Base-by-base conservation (phyloP, 768 basidiomycete genomes). In the Rhodotorula taiwanensis region DNA sequence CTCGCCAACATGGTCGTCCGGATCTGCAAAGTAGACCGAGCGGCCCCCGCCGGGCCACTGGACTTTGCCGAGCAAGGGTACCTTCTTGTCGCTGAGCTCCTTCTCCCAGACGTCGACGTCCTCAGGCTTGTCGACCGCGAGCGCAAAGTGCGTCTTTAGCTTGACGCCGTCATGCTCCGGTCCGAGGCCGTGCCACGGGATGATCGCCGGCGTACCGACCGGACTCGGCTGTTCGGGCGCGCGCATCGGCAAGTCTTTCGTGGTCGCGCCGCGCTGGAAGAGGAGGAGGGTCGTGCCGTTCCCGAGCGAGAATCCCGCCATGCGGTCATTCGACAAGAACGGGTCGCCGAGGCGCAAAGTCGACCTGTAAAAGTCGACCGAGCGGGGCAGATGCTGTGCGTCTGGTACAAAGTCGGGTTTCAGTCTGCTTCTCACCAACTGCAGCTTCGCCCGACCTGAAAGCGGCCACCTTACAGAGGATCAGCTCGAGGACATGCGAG, bases 401-500 rank as follows among this genome's bases (percentile, higher is more conserved):
- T 67, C 65, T 67, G 63, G n/a, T n/a, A n/a, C n/a, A n/a, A n/a
- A n/a, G n/a, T n/a, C n/a, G n/a, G n/a, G n/a, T n/a, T n/a, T n/a
- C n/a, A n/a, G n/a, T n/a, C n/a, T n/a, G n/a, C n/a, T n/a, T n/a
- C n/a, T n/a, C n/a, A n/a, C n/a, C n/a, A n/a, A 45, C n/a, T 25
- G 50, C 1, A 3, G 1, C 15, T 21, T n/a, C n/a, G n/a, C n/a
- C n/a, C n/a, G 21, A 30, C 23, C 33, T 2, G 20, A 5, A 28
- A 23, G 44, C 16, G 43, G 20, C 33, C 15, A 15, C 23, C 59
- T 5, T 4, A 62, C 60, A 67, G 27, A 67, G 60, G 43, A 60
- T 62, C 23, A 62, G 60, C 43, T 67, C 65, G 47, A 67, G 65
- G 33, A 67, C 60, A 39, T 62, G 65, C 21, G 55, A 45, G 60